Percentiles rank a stretch among this genome's conserved stretches.
Conservation (phyloP, 345 rosid species). For the Noccaea caerulescens region DNA sequence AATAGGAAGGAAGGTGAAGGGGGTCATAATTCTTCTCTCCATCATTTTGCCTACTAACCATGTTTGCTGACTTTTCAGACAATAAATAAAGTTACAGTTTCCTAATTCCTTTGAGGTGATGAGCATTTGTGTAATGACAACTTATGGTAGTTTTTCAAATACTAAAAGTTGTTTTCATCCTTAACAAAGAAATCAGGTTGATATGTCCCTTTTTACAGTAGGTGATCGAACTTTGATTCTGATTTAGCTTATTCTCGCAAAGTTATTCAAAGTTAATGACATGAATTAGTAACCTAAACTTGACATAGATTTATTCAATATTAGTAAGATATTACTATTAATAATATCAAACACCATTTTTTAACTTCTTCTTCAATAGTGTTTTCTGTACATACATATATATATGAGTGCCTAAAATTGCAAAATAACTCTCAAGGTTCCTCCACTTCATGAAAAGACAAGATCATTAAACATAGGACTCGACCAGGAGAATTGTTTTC, state of each 20-base stretch:
- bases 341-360: not conserved
- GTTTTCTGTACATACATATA: not conserved
- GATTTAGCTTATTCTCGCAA: not conserved
- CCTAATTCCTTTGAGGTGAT: not conserved
- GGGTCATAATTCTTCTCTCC: slow-evolving; percentile 43
- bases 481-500: slow-evolving; percentile 29
- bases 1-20: slow-evolving; percentile 28
- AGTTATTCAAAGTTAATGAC: not conserved
- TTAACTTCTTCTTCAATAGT: not conserved
- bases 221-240: slow-evolving; percentile 1
- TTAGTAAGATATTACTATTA: not conserved
- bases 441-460: slow-evolving; percentile 40
- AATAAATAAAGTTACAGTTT: slow-evolving; percentile 4
- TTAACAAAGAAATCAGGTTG: not conserved
- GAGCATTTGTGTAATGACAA: slow-evolving; percentile 9
- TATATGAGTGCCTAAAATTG: slow-evolving; percentile 5
- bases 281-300: not conserved
- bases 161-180: not conserved
- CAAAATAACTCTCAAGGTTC: slow-evolving; percentile 3
- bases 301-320: not conserved
- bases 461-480: slow-evolving; percentile 40
- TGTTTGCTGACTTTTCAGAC: slow-evolving; percentile 26
- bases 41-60: slow-evolving; percentile 56
- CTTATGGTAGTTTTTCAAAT: not conserved
- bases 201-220: not conserved